phyloP scores from a whole-genome alignment of 495 filamentous ascomycete genomes.

The Xylaria bambusicola region DNA sequence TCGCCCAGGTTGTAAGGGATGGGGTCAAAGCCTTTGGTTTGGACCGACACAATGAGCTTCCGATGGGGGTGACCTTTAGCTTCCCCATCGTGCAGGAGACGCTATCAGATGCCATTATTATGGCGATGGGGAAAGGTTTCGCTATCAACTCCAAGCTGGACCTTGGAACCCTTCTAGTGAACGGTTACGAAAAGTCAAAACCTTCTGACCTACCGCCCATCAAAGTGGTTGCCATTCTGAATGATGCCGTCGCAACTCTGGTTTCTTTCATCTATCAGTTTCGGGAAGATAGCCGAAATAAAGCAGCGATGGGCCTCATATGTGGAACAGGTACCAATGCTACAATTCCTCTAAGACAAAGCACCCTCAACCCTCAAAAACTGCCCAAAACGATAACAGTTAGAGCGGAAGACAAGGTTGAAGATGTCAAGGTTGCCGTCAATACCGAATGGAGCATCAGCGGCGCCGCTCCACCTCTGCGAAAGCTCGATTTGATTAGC shows the following conservation, averaged over 20 bases:
- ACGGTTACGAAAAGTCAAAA: slow-evolving; percentile 62
- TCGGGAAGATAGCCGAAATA: slow-evolving; percentile 43
- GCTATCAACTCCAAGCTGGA: slow-evolving; percentile 72
- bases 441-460: slow-evolving; percentile 89
- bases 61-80: slow-evolving; percentile 82
- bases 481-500: slow-evolving; percentile 64
- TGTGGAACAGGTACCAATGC: slow-evolving; percentile 85
- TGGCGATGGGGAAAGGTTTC: slow-evolving; percentile 90
- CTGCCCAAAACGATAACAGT: slow-evolving; percentile 52
- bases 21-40: slow-evolving; percentile 38
- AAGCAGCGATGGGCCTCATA: slow-evolving; percentile 77
- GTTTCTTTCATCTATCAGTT: slow-evolving; percentile 70
- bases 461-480: slow-evolving; percentile 67
- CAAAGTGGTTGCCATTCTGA: slow-evolving; percentile 74
- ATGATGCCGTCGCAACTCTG: slow-evolving; percentile 79
- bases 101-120: slow-evolving; percentile 72
- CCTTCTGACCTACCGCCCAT: slow-evolving; percentile 61
- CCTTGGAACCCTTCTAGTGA: slow-evolving; percentile 65
- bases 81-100: slow-evolving; percentile 83
- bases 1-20: slow-evolving; percentile 67
- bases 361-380: slow-evolving; percentile 65
- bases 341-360: slow-evolving; percentile 70
- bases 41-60: slow-evolving; percentile 48
- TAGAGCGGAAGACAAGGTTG: slow-evolving; percentile 57
- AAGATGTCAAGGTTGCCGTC: slow-evolving; percentile 65